Evolutionary conservation across 805 yeast genomes (phyloP), one percentile per base, ranked within the genome.

Genomic region (Starmera amethionina): DNA sequence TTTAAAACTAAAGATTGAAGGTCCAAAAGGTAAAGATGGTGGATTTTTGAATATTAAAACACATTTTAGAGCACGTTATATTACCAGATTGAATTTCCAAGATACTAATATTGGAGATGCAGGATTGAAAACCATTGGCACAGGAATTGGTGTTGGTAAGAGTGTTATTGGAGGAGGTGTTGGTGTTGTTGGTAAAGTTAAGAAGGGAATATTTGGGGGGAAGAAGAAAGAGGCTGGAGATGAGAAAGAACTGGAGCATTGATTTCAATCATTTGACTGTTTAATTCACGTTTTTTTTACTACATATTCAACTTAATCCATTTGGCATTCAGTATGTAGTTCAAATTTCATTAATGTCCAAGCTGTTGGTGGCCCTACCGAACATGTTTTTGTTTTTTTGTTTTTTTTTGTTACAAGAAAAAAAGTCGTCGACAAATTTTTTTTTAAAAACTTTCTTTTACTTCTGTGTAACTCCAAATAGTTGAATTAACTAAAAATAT

Each of bases 31-130:
- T 25, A 52, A 56, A 36, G 63, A 60, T 51, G 67, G 71, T 12
- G 97, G 97, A 51, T 63, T 68, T 5, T 65, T 82, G 5, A 73
- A 72, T 43, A 59, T 87, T 39, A 68, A 69, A 39, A 65, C 82
- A 41, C 57, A 70, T 4, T 88, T 87, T 65, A 68, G 72, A 47
- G 94, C 97, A 3, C 76, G 74, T 35, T 85, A 82, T 52, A 70
- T 87, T 13, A 62, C 77, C 40, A 60, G 53, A 32, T 73, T 52
- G 46, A 68, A 12, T 52, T 64, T 45, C 49, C 63, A 49, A 47
- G 62, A 46, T 46, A 63, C 51, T 37, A 63, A 68, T 41, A 62
- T 73, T 32, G 67, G 70, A 34, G 71, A 65, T 30, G 63, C 64
- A 22, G 81, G 81, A 15, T 68, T 71, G 40, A 76, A 74, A 44